phyloP scores from a whole-genome alignment of 257 asterid genomes.

The Nemophila menziesii region DNA sequence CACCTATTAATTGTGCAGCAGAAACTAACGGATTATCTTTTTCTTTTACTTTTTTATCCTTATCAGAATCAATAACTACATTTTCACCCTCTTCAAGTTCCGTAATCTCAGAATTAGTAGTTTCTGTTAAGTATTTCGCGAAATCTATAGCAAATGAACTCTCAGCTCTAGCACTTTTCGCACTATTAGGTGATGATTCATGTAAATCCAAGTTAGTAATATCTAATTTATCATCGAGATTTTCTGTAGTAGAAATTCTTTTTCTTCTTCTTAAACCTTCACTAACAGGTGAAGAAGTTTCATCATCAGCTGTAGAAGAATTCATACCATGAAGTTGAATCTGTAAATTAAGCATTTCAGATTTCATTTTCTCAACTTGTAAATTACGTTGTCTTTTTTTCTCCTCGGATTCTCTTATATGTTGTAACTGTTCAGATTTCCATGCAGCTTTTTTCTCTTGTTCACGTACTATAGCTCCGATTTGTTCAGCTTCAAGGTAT shows the following conservation, averaged over 20 bases:
- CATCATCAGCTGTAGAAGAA: conserved; percentile 35
- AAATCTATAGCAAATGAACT: conserved; percentile 41
- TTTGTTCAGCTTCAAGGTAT: conserved; percentile 97
- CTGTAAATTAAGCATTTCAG: conserved; percentile 97
- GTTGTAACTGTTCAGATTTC: conserved; percentile 89
- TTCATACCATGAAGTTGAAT: conserved; percentile 73
- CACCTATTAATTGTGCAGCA: conserved; percentile 85
- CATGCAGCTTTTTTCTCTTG: conserved; percentile 96
- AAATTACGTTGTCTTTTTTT: conserved; percentile 74
- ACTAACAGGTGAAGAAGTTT: conserved; percentile 47
- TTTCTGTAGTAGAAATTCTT: conserved; percentile 27
- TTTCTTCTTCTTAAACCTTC: conserved; percentile 66
- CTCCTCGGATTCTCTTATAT: conserved; percentile 85
- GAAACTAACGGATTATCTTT: conserved; percentile 75
- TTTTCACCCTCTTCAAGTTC: conserved; percentile 54
- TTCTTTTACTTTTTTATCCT: conserved; percentile 40
- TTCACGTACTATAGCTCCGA: conserved; percentile 91
- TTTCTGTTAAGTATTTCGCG: conserved; percentile 30
- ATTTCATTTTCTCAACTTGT: conserved; percentile 99
- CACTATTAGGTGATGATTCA: conserved; percentile 67
- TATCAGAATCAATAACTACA: conserved; percentile 30
- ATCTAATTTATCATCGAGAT: conserved; percentile 51
- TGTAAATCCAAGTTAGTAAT: conserved; percentile 28
- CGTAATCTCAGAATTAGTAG: conserved; percentile 54
- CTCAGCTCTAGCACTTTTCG: conserved; percentile 35